Evolutionary conservation across 2,329 filamentous ascomycete species (phyloP), one percentile per base, ranked within the genome.

Genomic region (Penicillium sp.): DNA sequence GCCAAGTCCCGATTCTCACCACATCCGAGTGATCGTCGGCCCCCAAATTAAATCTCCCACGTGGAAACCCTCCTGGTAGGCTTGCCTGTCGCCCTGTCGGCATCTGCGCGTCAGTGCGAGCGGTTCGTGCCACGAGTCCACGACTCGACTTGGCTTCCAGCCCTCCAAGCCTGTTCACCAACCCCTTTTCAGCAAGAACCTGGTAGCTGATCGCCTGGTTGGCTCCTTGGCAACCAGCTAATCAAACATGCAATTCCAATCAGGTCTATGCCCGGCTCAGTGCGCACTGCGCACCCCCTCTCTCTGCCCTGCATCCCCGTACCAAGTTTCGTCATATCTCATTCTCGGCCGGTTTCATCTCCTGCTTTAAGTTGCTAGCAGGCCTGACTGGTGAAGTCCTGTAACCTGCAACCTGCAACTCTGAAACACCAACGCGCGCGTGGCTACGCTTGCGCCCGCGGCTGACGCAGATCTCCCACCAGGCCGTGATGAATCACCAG

Each of bases 121-220:
- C 17, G 55, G 55, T 52, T 57, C 55, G 55, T 57, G 55, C 47
- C 47, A 7, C 31, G 11, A 22, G n/a, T 20, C 31, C 7, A 31
- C 28, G 17, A 50, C 1, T 25, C 20, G 3, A 12, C 20, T 45
- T 14, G 17, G 5, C 11, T 22, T 22, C 41, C 41, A 20, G 31
- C 31, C 31, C 8, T 31, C 31, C 31, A 31, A 31, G 6, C 31
- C 8, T 31, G 31, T 31, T 31, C 31, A 8, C 31, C 31, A 31
- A 31, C 31, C 10, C 31, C 31, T 31, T 31, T 31, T 28, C 25
- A 28, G 25, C 25, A 28, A 28, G 25, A 28, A 28, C 31, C 6
- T 31, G 31, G 31, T 31, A 10, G 6, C 31, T 2, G 31, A 31
- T 31, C 31, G 31, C 28, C 28, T 31, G 28, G 28, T 31, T 31